A percentile compares a stretch with the other conserved stretches of the same genome.
phyloP scores from a whole-genome alignment of 345 rosid genomes.

The Angophora floribunda region DNA sequence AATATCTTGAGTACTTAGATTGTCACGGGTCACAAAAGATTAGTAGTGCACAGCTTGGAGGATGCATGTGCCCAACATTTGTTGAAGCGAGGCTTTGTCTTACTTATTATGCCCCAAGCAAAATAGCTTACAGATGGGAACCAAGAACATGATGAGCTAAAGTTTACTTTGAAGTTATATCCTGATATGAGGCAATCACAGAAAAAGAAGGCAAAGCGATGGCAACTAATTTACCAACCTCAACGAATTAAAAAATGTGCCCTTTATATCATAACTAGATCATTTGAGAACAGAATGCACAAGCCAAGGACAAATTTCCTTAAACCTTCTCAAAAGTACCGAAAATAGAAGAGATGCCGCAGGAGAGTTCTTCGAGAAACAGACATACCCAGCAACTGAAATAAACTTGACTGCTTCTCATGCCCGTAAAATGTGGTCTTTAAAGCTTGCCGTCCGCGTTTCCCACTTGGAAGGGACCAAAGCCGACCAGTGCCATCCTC shows the following conservation, averaged over 20 bases:
- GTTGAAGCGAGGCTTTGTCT: not conserved
- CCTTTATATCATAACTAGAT: not conserved
- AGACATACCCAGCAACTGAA: slow-evolving; percentile 50
- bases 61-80: not conserved
- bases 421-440: slow-evolving; percentile 60
- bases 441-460: slow-evolving; percentile 45
- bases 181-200: not conserved
- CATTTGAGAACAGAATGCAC: not conserved
- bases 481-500: slow-evolving; percentile 63
- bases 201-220: not conserved
- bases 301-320: not conserved
- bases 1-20: not conserved
- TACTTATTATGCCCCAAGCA: not conserved
- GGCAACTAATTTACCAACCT: not conserved
- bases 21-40: not conserved
- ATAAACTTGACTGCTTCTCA: slow-evolving; percentile 42
- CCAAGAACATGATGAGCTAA: not conserved
- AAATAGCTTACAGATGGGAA: not conserved
- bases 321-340: not conserved
- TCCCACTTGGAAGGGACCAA: slow-evolving; percentile 59
- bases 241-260: not conserved
- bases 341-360: not conserved
- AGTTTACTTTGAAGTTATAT: not conserved
- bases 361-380: not conserved
- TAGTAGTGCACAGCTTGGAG: not conserved